Evolutionary conservation across 148 eudicot species (phyloP), one percentile per base, ranked within the genome.

Genomic region (Cornus suecica): DNA sequence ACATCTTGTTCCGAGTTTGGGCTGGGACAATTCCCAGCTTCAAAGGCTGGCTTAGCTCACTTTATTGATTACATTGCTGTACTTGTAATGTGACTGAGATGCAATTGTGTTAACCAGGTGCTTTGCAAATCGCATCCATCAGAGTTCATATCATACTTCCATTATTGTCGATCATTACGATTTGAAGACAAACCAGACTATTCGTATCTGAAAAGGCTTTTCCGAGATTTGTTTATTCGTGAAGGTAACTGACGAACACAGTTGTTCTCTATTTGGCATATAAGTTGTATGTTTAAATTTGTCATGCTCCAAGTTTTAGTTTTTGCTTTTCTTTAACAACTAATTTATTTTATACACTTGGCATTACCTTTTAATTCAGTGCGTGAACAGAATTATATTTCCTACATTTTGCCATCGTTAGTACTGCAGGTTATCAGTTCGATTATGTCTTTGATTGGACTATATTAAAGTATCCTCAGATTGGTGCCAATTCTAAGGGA

Each of bases 361-460:
- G 28, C 5, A n/a, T 58, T 65, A n/a, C 48, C 65, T 20, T 24
- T n/a, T 13, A 23, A 72, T 34, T 37, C 26, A 15, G 18, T n/a
- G n/a, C n/a, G 60, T 42, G 20, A 23, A 41, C 8, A 65, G 23
- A 16, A 45, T 66, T 1, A 52, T 23, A 58, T 3, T 74, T 28
- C 69, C n/a, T 45, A 41, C 77, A 77, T 27, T 62, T 63, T 72
- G 61, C 29, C 65, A 26, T 30, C 74, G 73, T 45, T 77, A 69
- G 41, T 78, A 22, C 73, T 29, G 70, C 83, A 94, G 99, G 94
- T 73, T 92, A 92, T 82, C 96, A 92, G 79, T 88, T 88, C 30
- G 99, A 94, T 76, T 87, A 92, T 85, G 94, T 94, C 14, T 94
- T 92, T 77, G 99, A 94, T 86, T 94, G 99, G 99, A 94, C 97